Percentiles rank a stretch among this genome's conserved stretches.
phyloP scores from a whole-genome alignment of 345 rosid genomes.

The Erodium maritimum region DNA sequence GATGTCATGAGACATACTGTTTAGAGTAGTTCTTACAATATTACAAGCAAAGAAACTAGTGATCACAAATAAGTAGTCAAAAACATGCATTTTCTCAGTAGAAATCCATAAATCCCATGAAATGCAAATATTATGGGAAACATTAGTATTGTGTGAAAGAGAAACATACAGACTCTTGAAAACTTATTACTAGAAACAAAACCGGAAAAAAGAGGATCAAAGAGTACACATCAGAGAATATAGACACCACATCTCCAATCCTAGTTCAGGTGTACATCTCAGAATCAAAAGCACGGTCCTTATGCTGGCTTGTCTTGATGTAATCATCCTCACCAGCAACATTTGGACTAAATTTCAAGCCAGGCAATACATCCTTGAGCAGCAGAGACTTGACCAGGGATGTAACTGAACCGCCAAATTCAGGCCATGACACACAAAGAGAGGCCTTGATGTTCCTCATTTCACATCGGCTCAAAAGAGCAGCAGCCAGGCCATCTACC shows the following conservation, averaged over 20 bases:
- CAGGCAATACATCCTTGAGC: conserved; percentile 34
- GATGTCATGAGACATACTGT: no score
- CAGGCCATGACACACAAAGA: conserved; percentile 74
- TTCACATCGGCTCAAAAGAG: conserved; percentile 64
- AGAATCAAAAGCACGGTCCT: conserved; percentile 41
- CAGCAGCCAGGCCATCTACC: conserved; percentile 77
- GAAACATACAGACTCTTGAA: no score
- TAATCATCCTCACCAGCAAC: conserved; percentile 16
- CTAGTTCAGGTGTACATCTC: conserved; percentile 43
- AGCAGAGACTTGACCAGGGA: conserved; percentile 39
- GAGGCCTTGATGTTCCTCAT: conserved; percentile 62
- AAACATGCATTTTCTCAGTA: neutral
- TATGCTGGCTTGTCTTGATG: conserved; percentile 17
- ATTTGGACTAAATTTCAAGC: conserved; percentile 21
- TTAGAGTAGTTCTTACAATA: no score
- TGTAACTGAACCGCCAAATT: conserved; percentile 37
- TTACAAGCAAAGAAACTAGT: no score
- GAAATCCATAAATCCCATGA: no score
- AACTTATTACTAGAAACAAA: no score
- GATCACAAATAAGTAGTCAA: neutral
- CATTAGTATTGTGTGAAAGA: neutral
- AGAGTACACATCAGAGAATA: no score
- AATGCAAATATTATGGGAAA: neutral
- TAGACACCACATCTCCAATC: no score
- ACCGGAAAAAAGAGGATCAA: no score